A percentile compares a stretch with the other conserved stretches of the same genome.
Evolutionary conservation across 768 basidiomycete genomes (phyloP).

Genomic region (Kwoniella sp.): DNA sequence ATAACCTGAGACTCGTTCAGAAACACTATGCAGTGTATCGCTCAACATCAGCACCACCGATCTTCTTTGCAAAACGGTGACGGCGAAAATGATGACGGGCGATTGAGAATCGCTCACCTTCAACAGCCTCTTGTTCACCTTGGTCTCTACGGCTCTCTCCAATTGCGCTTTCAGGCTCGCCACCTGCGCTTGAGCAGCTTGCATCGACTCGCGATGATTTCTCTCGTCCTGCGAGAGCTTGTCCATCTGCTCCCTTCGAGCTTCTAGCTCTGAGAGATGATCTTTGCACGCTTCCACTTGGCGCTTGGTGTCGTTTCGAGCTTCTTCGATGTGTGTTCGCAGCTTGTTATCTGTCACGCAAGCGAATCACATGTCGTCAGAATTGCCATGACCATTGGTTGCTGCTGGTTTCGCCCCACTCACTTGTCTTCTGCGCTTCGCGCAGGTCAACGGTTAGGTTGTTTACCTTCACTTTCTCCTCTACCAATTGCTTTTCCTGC

Average conservation of each 20-base stretch:
- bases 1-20: no score
- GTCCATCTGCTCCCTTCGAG: constrained; percentile 31
- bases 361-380: not conserved
- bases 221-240: constrained; percentile 27
- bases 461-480: constrained; percentile 29
- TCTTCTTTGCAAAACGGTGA: no score
- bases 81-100: no score
- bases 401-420: no score
- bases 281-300: constrained; percentile 27
- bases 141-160: constrained; percentile 41
- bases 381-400: not conserved
- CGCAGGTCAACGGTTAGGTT: constrained; percentile 33
- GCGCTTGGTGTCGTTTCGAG: constrained; percentile 31
- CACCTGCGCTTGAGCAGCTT: constrained; percentile 40
- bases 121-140: constrained; percentile 45
- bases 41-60: no score
- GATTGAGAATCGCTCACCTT: no score
- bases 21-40: no score
- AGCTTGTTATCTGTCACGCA: constrained; percentile 32
- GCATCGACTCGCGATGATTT: constrained; percentile 27
- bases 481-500: constrained; percentile 32
- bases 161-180: constrained; percentile 44
- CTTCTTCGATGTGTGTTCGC: constrained; percentile 43
- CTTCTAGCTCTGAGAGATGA: constrained; percentile 39
- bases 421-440: constrained; percentile 40